phyloP scores from a whole-genome alignment of 345 rosid genomes.

The Syzygium oleosum region DNA sequence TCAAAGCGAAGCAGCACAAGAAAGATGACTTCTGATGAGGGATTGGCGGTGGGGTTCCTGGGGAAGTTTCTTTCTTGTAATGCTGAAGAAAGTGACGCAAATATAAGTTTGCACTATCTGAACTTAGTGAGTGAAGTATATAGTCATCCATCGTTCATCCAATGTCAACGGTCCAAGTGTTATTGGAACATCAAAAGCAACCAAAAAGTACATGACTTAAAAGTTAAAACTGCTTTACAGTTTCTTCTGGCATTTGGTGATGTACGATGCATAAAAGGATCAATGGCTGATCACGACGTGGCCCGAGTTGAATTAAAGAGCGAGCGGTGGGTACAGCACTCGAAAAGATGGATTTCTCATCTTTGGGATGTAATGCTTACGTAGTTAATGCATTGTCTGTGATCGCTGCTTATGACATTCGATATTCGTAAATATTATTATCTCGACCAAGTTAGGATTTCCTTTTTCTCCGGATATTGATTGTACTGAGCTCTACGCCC shows the following conservation, averaged over 20 bases:
- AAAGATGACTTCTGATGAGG: neutral
- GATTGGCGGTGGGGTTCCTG: neutral
- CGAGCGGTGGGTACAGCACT: neutral
- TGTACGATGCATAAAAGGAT: neutral
- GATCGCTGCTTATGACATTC: neutral
- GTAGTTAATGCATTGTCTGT: neutral
- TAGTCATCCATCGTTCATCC: neutral
- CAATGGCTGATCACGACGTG: neutral
- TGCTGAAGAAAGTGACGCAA: neutral
- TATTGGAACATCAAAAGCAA: neutral
- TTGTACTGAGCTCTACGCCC: neutral
- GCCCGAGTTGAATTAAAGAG: neutral
- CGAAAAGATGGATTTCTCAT: neutral
- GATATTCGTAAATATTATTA: neutral
- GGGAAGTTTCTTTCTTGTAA: neutral
- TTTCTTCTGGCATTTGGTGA: neutral
- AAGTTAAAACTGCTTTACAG: neutral
- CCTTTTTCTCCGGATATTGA: neutral
- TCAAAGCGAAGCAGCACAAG: neutral
- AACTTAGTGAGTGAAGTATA: neutral
- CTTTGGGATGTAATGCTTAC: neutral
- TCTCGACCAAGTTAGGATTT: neutral
- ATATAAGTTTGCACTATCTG: neutral
- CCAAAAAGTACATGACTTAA: neutral
- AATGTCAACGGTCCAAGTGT: neutral